Evolutionary conservation across 108 stramenopile species (phyloP).

Genomic region (Heterococcus sp.): DNA sequence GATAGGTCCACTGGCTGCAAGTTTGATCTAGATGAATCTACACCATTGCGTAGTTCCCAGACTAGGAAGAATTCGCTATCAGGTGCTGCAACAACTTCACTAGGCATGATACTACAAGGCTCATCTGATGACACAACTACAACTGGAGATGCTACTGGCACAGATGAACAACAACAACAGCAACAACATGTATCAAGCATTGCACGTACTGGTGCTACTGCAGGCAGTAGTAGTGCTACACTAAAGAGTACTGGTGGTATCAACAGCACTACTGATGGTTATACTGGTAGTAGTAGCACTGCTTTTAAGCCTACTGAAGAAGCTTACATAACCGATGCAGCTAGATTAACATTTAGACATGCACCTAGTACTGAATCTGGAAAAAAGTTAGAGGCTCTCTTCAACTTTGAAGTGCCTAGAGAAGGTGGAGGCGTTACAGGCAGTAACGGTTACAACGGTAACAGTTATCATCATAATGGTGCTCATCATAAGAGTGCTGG

Average conservation of each 20-base stretch:
- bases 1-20: conserved; percentile 38
- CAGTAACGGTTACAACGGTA: neutral
- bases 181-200: neutral
- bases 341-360: conserved; percentile 25
- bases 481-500: neutral
- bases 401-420: conserved; percentile 3
- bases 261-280: neutral
- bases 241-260: neutral
- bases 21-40: conserved; percentile 34
- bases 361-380: conserved; percentile 38
- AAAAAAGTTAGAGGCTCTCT: conserved; percentile 24
- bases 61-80: conserved; percentile 17
- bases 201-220: neutral
- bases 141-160: neutral
- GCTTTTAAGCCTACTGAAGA: neutral
- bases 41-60: conserved; percentile 14
- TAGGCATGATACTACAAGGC: no score
- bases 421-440: neutral
- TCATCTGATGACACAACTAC: neutral
- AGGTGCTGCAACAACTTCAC: no score
- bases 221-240: neutral
- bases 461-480: neutral
- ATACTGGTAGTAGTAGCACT: neutral
- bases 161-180: no score
- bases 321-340: conserved; percentile 1